Base-by-base conservation (phyloP, 352 stramenopile genomes). In the Globisporangium spiculum region DNA sequence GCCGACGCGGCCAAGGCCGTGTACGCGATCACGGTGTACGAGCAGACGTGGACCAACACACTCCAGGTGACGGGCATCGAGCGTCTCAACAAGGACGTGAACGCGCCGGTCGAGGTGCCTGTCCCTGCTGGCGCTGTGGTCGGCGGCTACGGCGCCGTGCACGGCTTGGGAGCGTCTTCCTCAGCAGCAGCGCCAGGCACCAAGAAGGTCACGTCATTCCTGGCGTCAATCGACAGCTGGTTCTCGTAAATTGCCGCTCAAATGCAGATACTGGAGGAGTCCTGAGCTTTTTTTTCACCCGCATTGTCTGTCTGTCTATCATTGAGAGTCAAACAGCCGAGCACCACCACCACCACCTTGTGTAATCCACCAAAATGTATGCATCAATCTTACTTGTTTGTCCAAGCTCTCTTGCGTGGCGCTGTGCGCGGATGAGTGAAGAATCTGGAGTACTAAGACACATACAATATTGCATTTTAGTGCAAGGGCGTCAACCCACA, bases 21-120 rank as follows among this genome's bases (percentile, higher is more conserved):
- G 62, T 92, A 85, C 55, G 66, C 75, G 30, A 76, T 94, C 57
- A 52, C 77, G 59, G 67, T 92, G 14, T 94, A 80, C 63, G 64
- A 89, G 55, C 81, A 90, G 74, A 60, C 66, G 60, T 91, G 84
- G 81, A 90, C 79, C 9, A 64, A 78, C 30, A 88, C 81, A 63
- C 80, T 91, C 24, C 74, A 87, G 64, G 79, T 93, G 62, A 50
- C 41, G 41, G 41, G 41, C 44, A 89, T 93, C 55, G 70, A 59
- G 22, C 1, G 60, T 52, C 61, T 61, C 18, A 26, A 55, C 48
- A 26, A 55, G 48, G 48, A 24, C 10, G 44, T 50, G 41, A 50
- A 50, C 41, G 41, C 41, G 41, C 41, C 41, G 4, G 4, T 50
- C 16, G 41, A 50, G 14, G 41, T 12, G 16, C 41, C 41, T n/a